Conservation (phyloP, 495 filamentous ascomycete species). For the Trichoderma erinaceum region DNA sequence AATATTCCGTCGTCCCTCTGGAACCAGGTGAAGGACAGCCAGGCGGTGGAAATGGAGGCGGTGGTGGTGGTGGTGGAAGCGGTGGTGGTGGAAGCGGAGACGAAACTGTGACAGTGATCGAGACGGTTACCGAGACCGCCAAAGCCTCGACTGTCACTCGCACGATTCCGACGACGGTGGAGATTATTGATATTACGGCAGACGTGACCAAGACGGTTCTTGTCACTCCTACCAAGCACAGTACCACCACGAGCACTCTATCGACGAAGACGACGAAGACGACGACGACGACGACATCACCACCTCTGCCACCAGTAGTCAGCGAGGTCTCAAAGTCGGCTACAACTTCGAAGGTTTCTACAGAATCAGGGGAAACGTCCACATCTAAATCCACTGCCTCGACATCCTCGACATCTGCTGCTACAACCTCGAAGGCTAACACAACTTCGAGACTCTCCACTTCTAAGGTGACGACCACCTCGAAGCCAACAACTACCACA, state of each 20-base stretch:
- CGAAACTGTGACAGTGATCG: conserved; percentile 20
- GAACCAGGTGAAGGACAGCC: conserved; percentile 21
- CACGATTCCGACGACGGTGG: conserved; percentile 22
- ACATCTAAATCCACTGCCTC: background rate
- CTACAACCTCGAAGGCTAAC: conserved; percentile 5
- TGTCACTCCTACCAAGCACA: conserved; percentile 20
- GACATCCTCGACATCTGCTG: no score
- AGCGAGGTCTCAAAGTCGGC: background rate
- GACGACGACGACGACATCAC: background rate
- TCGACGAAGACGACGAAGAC: background rate
- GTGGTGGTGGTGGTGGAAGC: background rate
- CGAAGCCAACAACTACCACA: background rate
- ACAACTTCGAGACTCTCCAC: background rate
- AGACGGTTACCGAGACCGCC: conserved; percentile 26
- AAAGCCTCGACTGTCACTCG: conserved; percentile 23
- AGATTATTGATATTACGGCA: conserved; percentile 18
- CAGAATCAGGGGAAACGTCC: background rate
- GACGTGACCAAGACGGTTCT: conserved; percentile 20
- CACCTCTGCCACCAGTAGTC: background rate
- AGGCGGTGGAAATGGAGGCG: background rate
- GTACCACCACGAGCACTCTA: background rate
- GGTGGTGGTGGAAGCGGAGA: conserved; percentile 18
- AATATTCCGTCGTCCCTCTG: conserved; percentile 34
- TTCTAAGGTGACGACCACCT: background rate
- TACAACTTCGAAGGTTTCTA: background rate